Conservation (phyloP, 2,329 filamentous ascomycete species). For the Pestalotiopsis sp. region DNA sequence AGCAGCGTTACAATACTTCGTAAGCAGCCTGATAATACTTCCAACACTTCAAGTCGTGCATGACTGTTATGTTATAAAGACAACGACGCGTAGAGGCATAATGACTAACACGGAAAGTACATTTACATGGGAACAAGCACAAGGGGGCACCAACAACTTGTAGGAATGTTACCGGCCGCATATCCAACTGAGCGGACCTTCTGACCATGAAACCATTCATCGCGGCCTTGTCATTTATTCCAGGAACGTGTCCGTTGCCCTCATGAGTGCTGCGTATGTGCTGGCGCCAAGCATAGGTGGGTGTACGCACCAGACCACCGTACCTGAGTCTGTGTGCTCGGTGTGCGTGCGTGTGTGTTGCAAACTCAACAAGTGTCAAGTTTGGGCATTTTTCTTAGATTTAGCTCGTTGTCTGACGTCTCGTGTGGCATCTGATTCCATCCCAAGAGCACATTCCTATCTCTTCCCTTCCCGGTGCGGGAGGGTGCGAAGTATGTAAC, state of each 20-base stretch:
- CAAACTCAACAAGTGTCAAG: neutral
- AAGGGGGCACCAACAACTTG: neutral
- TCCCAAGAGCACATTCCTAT: neutral
- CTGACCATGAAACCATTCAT: neutral
- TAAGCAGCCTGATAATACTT: neutral
- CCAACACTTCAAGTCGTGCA: neutral
- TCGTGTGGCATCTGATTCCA: neutral
- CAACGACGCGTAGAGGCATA: neutral
- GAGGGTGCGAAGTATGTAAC: neutral
- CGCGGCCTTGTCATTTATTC: neutral
- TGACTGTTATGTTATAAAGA: neutral
- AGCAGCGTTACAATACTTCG: no score
- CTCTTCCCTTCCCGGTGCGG: neutral
- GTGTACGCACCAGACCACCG: neutral
- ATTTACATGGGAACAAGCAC: neutral
- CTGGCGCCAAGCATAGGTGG: neutral
- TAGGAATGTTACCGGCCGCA: neutral
- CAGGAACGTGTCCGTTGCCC: neutral
- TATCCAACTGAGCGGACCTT: neutral
- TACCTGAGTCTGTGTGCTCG: constrained; percentile 4
- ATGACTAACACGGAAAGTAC: neutral
- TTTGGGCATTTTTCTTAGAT: neutral
- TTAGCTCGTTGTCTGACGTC: neutral
- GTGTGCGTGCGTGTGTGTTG: neutral
- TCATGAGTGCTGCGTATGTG: neutral